A percentile compares a stretch with the other conserved stretches of the same genome.
These are phyloP conservation scores for Aphanomyces astaci DNA, from an alignment of 352 stramenopile species.

Conservation along the genomic window DNA sequence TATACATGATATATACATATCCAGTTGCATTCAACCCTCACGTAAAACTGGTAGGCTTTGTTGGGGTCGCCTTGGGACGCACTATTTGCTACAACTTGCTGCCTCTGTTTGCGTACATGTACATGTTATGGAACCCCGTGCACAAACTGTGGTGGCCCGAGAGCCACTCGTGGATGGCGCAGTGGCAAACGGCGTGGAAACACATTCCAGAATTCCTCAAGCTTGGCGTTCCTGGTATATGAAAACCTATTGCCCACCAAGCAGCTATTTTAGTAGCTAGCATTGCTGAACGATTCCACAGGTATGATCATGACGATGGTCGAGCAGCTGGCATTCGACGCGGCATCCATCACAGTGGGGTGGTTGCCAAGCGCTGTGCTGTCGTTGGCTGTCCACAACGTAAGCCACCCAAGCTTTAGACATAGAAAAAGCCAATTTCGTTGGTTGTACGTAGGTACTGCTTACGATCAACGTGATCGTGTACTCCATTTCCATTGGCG, in stretches of 20 bases:
- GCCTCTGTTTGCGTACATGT: conserved; percentile 2
- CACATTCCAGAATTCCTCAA: conserved; percentile 22
- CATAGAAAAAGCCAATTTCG: background rate
- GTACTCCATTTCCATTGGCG: conserved; percentile 61
- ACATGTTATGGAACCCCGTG: conserved; percentile 16
- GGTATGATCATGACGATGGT: conserved; percentile 78
- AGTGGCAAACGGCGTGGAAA: conserved; percentile 12
- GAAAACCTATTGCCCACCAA: too few species aligned
- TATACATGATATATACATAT: background rate
- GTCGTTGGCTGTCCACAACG: background rate
- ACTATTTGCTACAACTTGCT: background rate
- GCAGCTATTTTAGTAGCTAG: conserved; percentile 7
- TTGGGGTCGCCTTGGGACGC: conserved; percentile 3
- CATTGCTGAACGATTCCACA: background rate
- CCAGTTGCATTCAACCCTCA: conserved; percentile 12
- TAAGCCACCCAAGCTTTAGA: conserved; percentile 29
- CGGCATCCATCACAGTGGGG: conserved; percentile 50
- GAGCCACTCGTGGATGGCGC: background rate
- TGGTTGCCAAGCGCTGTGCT: conserved; percentile 54
- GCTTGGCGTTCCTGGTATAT: conserved; percentile 50
- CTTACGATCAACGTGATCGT: conserved; percentile 76
- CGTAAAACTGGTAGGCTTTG: too few species aligned
- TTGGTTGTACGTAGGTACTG: background rate
- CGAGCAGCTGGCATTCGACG: conserved; percentile 73
- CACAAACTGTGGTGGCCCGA: conserved; percentile 14